phyloP scores from a whole-genome alignment of 441 rosid genomes.

The Populus hybrid region DNA sequence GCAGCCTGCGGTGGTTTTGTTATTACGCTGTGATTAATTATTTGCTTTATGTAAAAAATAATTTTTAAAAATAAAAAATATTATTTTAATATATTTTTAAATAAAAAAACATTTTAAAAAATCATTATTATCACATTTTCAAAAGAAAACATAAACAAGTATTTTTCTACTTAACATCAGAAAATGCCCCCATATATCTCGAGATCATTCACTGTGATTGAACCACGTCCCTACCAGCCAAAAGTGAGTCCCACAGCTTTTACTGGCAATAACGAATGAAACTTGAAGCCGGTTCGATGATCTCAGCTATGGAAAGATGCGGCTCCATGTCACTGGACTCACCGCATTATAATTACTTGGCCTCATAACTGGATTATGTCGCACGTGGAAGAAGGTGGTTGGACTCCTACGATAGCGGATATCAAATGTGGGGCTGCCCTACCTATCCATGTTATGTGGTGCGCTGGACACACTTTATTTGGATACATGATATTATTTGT shows the following conservation, averaged over 20 bases:
- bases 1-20: too few relatives aligned
- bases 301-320: neutral
- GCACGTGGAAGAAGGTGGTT: conserved; percentile 55
- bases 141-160: too few relatives aligned
- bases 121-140: too few relatives aligned
- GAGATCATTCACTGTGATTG: neutral
- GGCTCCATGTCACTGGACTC: neutral
- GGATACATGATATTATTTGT: conserved; percentile 5
- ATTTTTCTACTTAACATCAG: too few relatives aligned
- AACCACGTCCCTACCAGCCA: neutral
- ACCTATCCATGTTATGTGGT: conserved; percentile 7
- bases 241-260: neutral
- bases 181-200: too few relatives aligned
- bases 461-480: conserved; percentile 12
- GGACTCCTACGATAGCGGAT: conserved; percentile 54
- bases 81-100: too few relatives aligned
- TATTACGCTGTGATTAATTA: too few relatives aligned
- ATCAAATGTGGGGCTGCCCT: conserved; percentile 22
- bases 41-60: too few relatives aligned
- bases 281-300: neutral
- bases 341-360: neutral
- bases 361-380: conserved; percentile 17
- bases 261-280: neutral
- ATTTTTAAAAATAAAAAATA: too few relatives aligned
- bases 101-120: too few relatives aligned